Conservation (phyloP, 257 asterid genomes). For the Nicotiana paniculata region DNA sequence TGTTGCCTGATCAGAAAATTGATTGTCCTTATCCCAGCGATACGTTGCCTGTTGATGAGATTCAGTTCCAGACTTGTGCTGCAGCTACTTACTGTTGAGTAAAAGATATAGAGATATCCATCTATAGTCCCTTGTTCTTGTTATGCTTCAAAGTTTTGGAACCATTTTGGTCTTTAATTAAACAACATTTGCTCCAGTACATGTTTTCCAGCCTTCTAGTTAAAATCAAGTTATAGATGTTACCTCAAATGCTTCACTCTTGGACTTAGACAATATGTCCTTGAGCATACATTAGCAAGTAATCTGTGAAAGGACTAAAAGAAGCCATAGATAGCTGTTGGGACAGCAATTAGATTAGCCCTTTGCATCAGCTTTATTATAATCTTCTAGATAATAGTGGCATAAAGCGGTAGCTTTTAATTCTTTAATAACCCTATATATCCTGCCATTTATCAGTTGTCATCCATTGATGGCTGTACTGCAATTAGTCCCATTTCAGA, state of each 20-base stretch:
- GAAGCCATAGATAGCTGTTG: not conserved
- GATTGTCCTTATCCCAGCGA: conserved; percentile 48
- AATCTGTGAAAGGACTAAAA: not conserved
- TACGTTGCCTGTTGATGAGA: conserved; percentile 41
- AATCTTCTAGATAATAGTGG: too few species aligned
- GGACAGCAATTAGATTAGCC: not conserved
- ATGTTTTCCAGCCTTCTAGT: not conserved
- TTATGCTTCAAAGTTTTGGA: not conserved
- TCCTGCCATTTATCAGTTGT: too few species aligned
- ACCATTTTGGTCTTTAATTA: not conserved
- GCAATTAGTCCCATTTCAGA: not conserved
- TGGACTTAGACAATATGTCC: not conserved
- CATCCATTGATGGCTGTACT: not conserved
- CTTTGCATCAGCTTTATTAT: too few species aligned
- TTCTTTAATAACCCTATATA: too few species aligned
- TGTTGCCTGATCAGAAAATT: conserved; percentile 28
- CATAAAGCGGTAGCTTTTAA: too few species aligned
- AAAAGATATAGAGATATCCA: not conserved
- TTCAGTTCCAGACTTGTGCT: conserved; percentile 40
- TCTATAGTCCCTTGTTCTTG: not conserved
- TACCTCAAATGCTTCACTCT: not conserved
- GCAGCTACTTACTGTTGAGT: not conserved
- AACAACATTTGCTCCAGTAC: not conserved
- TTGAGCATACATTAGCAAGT: not conserved
- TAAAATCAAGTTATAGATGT: not conserved